Conservation (phyloP, 805 yeast species). For the Spathaspora hagerdaliae region DNA sequence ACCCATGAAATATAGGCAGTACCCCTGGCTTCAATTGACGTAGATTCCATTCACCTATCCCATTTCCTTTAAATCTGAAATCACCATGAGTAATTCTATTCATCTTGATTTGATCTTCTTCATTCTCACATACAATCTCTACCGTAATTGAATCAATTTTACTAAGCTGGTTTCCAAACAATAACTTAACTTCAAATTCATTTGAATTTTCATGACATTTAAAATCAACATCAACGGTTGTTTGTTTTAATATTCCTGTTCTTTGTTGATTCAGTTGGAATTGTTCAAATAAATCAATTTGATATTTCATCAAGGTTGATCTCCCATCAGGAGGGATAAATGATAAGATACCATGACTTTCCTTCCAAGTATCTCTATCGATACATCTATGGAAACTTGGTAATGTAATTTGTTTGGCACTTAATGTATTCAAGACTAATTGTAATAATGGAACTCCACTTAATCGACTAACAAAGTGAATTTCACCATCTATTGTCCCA, state of each 20-base stretch:
- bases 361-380: constrained; percentile 48
- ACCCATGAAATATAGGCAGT: constrained; percentile 64
- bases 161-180: constrained; percentile 23
- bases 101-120: constrained; percentile 42
- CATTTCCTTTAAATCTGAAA: constrained; percentile 49
- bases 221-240: constrained; percentile 46
- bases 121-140: constrained; percentile 18
- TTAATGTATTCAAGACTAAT: constrained; percentile 44
- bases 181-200: constrained; percentile 61
- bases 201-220: constrained; percentile 27
- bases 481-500: constrained; percentile 59
- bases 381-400: constrained; percentile 76
- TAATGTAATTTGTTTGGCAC: constrained; percentile 46
- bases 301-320: constrained; percentile 59
- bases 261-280: constrained; percentile 9
- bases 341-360: constrained; percentile 44
- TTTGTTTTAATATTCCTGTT: constrained; percentile 40
- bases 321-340: constrained; percentile 91
- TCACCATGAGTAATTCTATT: constrained; percentile 76
- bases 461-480: constrained; percentile 64
- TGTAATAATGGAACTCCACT: constrained; percentile 75
- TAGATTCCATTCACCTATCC: constrained; percentile 66
- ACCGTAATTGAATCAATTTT: constrained; percentile 30
- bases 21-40: constrained; percentile 56
- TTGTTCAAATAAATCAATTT: constrained; percentile 43